A percentile compares a stretch with the other conserved stretches of the same genome.
Evolutionary conservation across 805 yeast genomes (phyloP).

Genomic region (Kurtzmaniella fragi): DNA sequence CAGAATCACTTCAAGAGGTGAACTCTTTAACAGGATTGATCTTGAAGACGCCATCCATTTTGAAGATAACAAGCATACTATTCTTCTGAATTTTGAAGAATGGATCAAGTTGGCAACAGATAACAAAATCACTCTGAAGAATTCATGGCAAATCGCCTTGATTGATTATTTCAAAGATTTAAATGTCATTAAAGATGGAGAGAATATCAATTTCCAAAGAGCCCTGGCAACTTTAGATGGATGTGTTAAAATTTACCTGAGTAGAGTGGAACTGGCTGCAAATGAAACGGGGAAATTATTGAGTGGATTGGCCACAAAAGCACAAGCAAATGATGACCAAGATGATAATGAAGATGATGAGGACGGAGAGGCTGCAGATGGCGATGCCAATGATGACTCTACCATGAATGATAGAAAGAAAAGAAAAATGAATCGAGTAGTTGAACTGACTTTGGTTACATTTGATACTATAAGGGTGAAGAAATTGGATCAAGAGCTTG

Average conservation of each 20-base stretch:
- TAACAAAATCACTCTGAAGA: slow-evolving; percentile 44
- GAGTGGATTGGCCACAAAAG: slow-evolving; percentile 61
- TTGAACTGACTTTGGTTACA: slow-evolving; percentile 42
- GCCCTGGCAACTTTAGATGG: slow-evolving; percentile 93
- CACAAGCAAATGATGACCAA: slow-evolving; percentile 19
- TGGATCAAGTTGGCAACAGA: slow-evolving; percentile 46
- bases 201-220: slow-evolving; percentile 72
- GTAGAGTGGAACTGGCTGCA: slow-evolving; percentile 88
- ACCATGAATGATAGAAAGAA: slow-evolving; percentile 18
- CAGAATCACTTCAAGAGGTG: slow-evolving; percentile 1
- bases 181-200: slow-evolving; percentile 41
- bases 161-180: slow-evolving; percentile 51
- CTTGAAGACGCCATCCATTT: slow-evolving; percentile 36
- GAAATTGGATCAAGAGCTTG: slow-evolving; percentile 58
- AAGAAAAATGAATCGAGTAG: slow-evolving; percentile 25
- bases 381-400: slow-evolving; percentile 13
- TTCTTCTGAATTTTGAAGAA: slow-evolving; percentile 40
- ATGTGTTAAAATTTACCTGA: slow-evolving; percentile 86
- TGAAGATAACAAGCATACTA: slow-evolving; percentile 38
- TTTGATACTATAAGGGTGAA: slow-evolving; percentile 50
- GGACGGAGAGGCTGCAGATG: slow-evolving; percentile 10
- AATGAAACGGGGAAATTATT: slow-evolving; percentile 82
- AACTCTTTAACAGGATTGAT: slow-evolving; percentile 1
- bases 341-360: slow-evolving; percentile 20
- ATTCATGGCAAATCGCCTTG: slow-evolving; percentile 47